Evolutionary conservation across 2,329 filamentous ascomycete genomes (phyloP).

Genomic region (Penicillium sp.): DNA sequence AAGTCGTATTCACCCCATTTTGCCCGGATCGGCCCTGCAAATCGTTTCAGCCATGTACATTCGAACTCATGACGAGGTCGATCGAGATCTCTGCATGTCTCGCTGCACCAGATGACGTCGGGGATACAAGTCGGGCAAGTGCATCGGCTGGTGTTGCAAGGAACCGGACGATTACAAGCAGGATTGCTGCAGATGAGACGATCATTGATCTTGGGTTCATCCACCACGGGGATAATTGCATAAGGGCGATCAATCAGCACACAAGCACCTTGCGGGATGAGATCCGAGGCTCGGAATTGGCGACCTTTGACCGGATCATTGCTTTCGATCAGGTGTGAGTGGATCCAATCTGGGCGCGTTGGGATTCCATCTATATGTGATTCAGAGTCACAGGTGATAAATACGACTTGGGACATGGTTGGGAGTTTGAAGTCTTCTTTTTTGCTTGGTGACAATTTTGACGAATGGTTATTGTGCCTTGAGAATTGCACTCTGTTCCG

Average conservation of each 20-base stretch:
- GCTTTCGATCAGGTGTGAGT: constrained; percentile 26
- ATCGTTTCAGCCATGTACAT: constrained; percentile 28
- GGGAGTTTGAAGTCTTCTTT: neutral
- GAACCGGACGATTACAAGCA: constrained; percentile 22
- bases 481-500: no score
- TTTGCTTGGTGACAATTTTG: constrained; percentile 3
- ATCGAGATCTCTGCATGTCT: constrained; percentile 20
- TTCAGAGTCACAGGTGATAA: constrained; percentile 13
- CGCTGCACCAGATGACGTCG: constrained; percentile 29
- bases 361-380: constrained; percentile 9
- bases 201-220: constrained; percentile 20
- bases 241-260: constrained; percentile 30
- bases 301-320: constrained; percentile 28
- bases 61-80: constrained; percentile 26
- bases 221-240: constrained; percentile 29
- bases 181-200: constrained; percentile 29
- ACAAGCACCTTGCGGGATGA: constrained; percentile 22
- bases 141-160: constrained; percentile 4
- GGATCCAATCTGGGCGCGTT: constrained; percentile 22
- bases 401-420: constrained; percentile 20
- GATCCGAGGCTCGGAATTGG: constrained; percentile 24
- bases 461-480: no score
- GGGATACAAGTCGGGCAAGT: constrained; percentile 23
- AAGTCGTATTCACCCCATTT: constrained; percentile 32
- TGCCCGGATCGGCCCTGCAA: constrained; percentile 18